Conservation (phyloP, 768 basidiomycete species). For the Leccinum aurantiacum region DNA sequence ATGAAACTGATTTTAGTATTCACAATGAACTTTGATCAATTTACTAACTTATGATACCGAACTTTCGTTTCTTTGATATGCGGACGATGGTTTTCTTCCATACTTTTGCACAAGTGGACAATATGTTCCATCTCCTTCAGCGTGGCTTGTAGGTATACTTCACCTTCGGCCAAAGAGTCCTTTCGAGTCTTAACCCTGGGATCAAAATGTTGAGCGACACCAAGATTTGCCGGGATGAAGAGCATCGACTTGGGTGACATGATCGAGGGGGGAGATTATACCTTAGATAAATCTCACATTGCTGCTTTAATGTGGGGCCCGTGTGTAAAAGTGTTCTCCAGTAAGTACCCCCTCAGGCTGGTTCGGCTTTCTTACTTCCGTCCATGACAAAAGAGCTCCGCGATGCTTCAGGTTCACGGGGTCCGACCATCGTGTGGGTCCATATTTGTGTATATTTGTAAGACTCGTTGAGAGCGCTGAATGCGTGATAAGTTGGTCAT, state of each 20-base stretch:
- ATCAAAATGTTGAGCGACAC: too few species aligned
- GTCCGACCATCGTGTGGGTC: not conserved
- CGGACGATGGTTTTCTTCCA: not conserved
- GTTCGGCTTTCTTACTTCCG: not conserved
- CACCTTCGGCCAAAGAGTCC: not conserved
- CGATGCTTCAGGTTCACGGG: not conserved
- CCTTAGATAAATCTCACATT: too few species aligned
- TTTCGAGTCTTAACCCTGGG: not conserved
- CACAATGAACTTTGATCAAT: too few species aligned
- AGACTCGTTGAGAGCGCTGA: too few species aligned
- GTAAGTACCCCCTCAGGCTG: too few species aligned
- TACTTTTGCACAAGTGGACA: not conserved
- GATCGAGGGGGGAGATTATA: not conserved
- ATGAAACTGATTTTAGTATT: not conserved
- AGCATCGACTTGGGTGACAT: conserved; percentile 11
- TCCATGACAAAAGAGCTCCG: not conserved
- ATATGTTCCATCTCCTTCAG: conserved; percentile 13
- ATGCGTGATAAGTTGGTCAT: not conserved
- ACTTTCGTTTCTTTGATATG: not conserved
- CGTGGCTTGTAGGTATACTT: conserved; percentile 9
- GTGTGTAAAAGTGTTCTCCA: conserved; percentile 1
- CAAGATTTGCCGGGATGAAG: conserved; percentile 2
- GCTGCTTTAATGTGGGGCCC: not conserved
- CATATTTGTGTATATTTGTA: not conserved
- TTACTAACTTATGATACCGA: too few species aligned